A percentile compares a stretch with the other conserved stretches of the same genome.
Evolutionary conservation across 345 rosid genomes (phyloP).

Genomic region (Carallia brachiata): DNA sequence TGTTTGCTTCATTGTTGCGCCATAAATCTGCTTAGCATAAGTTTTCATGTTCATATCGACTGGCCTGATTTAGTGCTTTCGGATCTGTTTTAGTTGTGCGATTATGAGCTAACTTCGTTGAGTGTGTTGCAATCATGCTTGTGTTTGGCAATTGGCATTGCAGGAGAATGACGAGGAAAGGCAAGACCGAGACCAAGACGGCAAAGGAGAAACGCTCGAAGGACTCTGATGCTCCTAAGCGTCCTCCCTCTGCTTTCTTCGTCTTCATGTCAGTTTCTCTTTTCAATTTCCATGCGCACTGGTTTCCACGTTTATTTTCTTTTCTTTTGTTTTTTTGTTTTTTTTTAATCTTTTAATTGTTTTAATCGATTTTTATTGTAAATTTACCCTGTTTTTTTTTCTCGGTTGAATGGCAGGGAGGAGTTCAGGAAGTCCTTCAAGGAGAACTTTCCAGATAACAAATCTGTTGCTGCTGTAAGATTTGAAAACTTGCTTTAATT

Average conservation of each 20-base stretch:
- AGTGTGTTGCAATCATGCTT: too few relatives aligned
- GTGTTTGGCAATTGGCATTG: background rate
- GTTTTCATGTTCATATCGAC: too few relatives aligned
- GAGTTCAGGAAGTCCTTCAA: slow-evolving; percentile 34
- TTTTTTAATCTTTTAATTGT: background rate
- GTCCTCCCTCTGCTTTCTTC: slow-evolving; percentile 28
- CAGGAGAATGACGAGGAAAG: slow-evolving; percentile 22
- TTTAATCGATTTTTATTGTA: background rate
- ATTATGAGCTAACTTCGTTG: too few relatives aligned
- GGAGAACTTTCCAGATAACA: slow-evolving; percentile 32
- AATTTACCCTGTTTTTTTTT: background rate
- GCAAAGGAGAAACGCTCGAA: slow-evolving; percentile 6
- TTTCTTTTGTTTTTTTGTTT: too few relatives aligned
- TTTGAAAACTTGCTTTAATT: background rate
- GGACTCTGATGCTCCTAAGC: slow-evolving; percentile 33
- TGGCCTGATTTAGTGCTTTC: background rate
- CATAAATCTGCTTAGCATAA: too few relatives aligned
- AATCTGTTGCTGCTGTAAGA: slow-evolving; percentile 27
- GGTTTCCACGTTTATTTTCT: background rate
- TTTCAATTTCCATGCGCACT: background rate
- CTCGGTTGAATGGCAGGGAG: slow-evolving; percentile 25
- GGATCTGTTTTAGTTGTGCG: too few relatives aligned
- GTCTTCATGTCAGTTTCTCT: slow-evolving; percentile 24
- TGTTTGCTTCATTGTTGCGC: too few relatives aligned
- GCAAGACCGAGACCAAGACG: slow-evolving; percentile 14